phyloP scores from a whole-genome alignment of 2,329 filamentous ascomycete species.

The Ilyonectria destructans region DNA sequence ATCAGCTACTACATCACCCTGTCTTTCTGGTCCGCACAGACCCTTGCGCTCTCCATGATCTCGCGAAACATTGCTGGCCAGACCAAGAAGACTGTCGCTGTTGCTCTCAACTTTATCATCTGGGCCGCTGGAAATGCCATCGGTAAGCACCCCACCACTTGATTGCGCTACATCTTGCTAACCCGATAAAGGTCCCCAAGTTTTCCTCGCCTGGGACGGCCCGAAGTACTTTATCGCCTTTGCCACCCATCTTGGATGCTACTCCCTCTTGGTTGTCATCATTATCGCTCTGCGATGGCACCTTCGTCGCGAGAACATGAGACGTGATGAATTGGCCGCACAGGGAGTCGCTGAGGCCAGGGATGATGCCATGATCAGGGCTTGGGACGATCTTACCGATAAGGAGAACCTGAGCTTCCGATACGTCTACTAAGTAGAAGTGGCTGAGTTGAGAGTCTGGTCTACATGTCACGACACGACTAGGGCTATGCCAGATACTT shows the following conservation, averaged over 20 bases:
- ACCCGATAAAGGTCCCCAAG: conserved; percentile 68
- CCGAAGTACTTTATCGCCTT: conserved; percentile 81
- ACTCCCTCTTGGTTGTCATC: conserved; percentile 71
- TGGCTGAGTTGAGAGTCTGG: conserved; percentile 58
- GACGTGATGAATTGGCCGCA: conserved; percentile 65
- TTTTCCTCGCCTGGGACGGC: conserved; percentile 73
- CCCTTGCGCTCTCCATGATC: conserved; percentile 77
- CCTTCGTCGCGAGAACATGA: conserved; percentile 71
- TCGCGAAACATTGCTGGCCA: conserved; percentile 81
- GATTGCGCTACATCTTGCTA: background rate
- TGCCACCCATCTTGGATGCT: conserved; percentile 79
- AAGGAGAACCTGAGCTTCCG: conserved; percentile 74
- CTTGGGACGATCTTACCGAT: conserved; percentile 77
- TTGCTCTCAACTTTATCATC: conserved; percentile 80
- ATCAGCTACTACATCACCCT: conserved; percentile 84
- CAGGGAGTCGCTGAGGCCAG: conserved; percentile 59
- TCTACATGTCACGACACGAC: background rate
- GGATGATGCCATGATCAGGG: conserved; percentile 58
- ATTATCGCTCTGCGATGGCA: conserved; percentile 74
- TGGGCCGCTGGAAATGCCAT: conserved; percentile 80
- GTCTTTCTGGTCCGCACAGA: conserved; percentile 84
- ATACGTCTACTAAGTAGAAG: conserved; percentile 64
- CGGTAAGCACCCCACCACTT: conserved; percentile 56
- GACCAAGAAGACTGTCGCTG: conserved; percentile 80
- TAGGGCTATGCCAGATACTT: background rate